phyloP scores from a whole-genome alignment of 2,329 filamentous ascomycete species.

The Cyclaneusma minus region DNA sequence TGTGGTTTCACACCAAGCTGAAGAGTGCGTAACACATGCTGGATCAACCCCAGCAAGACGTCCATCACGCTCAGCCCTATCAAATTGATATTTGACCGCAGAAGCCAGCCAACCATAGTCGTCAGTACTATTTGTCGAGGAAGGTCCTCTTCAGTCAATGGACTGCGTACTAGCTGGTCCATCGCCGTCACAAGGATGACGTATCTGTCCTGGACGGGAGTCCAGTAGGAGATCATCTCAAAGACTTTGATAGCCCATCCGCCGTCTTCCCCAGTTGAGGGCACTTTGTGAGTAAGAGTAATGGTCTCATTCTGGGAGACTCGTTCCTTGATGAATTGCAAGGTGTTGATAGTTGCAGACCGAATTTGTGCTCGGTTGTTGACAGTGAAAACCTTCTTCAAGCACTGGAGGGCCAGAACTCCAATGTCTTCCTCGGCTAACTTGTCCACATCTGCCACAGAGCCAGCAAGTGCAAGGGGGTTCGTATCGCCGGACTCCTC shows the following conservation, averaged over 20 bases:
- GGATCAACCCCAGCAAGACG: constrained; percentile 69
- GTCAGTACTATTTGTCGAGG: constrained; percentile 61
- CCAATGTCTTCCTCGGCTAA: constrained; percentile 81
- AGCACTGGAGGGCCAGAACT: constrained; percentile 67
- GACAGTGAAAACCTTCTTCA: constrained; percentile 72
- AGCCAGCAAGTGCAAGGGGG: constrained; percentile 59
- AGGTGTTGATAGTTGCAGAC: constrained; percentile 54
- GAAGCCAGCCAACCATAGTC: constrained; percentile 64
- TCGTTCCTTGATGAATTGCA: constrained; percentile 57
- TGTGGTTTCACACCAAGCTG: constrained; percentile 33
- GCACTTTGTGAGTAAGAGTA: constrained; percentile 29
- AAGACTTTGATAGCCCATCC: constrained; percentile 78
- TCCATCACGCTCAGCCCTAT: constrained; percentile 97
- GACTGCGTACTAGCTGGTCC: constrained; percentile 56
- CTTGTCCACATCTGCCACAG: constrained; percentile 75
- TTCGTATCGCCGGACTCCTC: constrained; percentile 50
- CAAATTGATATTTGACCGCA: constrained; percentile 80
- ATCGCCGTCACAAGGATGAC: constrained; percentile 72
- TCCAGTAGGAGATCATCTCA: constrained; percentile 68
- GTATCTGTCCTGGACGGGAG: constrained; percentile 87
- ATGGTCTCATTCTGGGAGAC: constrained; percentile 34
- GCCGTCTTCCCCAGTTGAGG: constrained; percentile 28
- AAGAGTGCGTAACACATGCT: constrained; percentile 66
- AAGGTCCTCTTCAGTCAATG: constrained; percentile 55
- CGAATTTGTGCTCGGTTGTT: constrained; percentile 75